These are phyloP conservation scores for Aurantiochytrium sp. DNA, from an alignment of 108 stramenopile species.

Conservation along the genomic window DNA sequence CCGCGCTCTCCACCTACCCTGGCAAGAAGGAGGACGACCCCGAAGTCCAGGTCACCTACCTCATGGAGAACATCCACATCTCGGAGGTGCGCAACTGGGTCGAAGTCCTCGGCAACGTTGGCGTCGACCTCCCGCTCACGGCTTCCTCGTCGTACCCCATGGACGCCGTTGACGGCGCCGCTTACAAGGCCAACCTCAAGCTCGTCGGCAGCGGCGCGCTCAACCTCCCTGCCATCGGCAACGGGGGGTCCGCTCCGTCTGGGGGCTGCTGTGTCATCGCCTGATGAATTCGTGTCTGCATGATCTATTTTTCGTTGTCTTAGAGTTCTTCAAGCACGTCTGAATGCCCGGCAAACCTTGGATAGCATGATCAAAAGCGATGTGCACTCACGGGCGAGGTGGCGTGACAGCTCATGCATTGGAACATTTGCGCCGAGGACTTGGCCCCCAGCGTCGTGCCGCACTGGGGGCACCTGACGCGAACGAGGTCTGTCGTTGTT, in stretches of 20 bases:
- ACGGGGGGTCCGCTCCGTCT: neutral
- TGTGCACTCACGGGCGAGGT: neutral
- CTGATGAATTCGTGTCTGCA: neutral
- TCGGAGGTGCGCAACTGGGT: neutral
- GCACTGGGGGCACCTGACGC: neutral
- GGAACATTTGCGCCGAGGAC: neutral
- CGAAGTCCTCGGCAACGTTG: neutral
- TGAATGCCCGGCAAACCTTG: too few relatives aligned
- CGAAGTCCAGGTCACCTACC: neutral
- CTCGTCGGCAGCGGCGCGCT: neutral
- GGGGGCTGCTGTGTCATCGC: slow-evolving; percentile 25
- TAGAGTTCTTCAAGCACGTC: too few relatives aligned
- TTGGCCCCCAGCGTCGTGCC: neutral
- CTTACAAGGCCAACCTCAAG: slow-evolving; percentile 27
- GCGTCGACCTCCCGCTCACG: neutral
- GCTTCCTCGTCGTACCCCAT: neutral
- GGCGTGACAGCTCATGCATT: neutral
- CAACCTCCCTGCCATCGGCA: neutral
- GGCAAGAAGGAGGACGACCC: neutral
- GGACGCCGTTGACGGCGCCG: neutral
- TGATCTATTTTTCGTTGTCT: too few relatives aligned
- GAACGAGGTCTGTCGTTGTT: neutral
- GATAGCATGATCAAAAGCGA: too few relatives aligned
- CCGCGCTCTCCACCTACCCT: neutral
- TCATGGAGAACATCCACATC: slow-evolving; percentile 8